Evolutionary conservation across 2,329 filamentous ascomycete genomes (phyloP).

Genomic region (Apiospora rasikravindrae): DNA sequence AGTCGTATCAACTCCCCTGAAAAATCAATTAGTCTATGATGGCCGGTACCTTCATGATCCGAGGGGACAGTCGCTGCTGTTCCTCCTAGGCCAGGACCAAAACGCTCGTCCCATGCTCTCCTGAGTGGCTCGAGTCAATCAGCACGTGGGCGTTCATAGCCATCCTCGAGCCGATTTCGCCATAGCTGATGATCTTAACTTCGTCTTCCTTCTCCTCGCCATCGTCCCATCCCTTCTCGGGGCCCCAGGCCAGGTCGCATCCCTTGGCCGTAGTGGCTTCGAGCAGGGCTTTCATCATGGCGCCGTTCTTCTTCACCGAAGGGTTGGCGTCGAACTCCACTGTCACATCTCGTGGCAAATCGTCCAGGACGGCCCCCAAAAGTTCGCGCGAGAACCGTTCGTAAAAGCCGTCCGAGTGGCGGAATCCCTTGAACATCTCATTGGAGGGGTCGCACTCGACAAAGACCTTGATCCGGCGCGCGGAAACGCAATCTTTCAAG

Average conservation of each 20-base stretch:
- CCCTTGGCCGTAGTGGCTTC: constrained; percentile 53
- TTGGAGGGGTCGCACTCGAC: constrained; percentile 76
- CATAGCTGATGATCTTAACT: constrained; percentile 23
- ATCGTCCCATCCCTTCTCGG: constrained; percentile 69
- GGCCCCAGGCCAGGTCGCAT: constrained; percentile 69
- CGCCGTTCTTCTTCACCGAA: constrained; percentile 67
- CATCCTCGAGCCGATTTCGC: constrained; percentile 17
- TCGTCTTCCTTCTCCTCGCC: constrained; percentile 47
- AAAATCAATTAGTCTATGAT: neutral
- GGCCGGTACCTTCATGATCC: neutral
- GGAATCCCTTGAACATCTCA: constrained; percentile 70
- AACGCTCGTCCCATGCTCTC: constrained; percentile 9
- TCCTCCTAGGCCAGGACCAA: constrained; percentile 5
- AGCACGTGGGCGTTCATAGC: neutral
- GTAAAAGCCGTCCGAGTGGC: constrained; percentile 70
- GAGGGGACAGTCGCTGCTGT: neutral
- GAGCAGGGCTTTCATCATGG: constrained; percentile 67
- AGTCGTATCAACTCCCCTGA: neutral
- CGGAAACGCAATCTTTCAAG: constrained; percentile 63
- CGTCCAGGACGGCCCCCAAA: constrained; percentile 60
- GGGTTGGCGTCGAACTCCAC: constrained; percentile 75
- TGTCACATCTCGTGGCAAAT: constrained; percentile 59
- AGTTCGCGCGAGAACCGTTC: constrained; percentile 68
- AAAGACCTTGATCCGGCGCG: constrained; percentile 68
- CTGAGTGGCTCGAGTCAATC: neutral